Base-by-base conservation (phyloP, 768 basidiomycete genomes). In the Tylopilus plumbeoviolaceoides region DNA sequence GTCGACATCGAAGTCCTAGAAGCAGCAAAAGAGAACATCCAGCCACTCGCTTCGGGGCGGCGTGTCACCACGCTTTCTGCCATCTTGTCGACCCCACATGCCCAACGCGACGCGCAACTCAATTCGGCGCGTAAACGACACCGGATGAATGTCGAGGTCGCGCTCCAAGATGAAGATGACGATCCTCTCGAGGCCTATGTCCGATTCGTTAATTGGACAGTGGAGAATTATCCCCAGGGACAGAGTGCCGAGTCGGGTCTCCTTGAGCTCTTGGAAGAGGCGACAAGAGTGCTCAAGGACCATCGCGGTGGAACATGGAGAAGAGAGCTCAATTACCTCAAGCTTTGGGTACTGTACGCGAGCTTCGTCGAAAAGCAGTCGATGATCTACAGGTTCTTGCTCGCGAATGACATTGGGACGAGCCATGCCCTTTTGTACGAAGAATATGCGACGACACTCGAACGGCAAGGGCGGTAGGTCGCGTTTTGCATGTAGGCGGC, bases 191-290 rank as follows among this genome's bases (percentile, higher is more conserved):
- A 95, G 56, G 87, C 90, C 1, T 95, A 94, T 61, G 84, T 82
- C 62, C 78, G 79, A 55, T 84, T 98, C 59, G 87, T 98, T 47
- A 80, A 88, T 47, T 98, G 95, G 90, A 94, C 90, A 1, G 73
- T 94, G 40, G 92, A 95, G 67, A 93, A 91, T 68, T 95, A 98
- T 65, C 94, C 95, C 0, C 88, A 97, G 54, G 95, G 94, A 5
- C 87, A 90, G 51, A 89, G 86, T 46, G 86, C 86, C 1, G 88
- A 93, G 64, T 92, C 89, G 12, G 90, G 92, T 30, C 78, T 98
- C n/a, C 74, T 98, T 17, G 94, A 95, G 53, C 76, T 98, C 3
- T 72, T 99, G 7, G 97, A 99, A 65, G 89, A 92, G 63, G 90
- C 92, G 15, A 97, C 97, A 1, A 76, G 94, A 30, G 79, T 85